These are phyloP conservation scores for Xylariales sp. DNA, from an alignment of 2,329 filamentous ascomycete species.

Conservation along the genomic window DNA sequence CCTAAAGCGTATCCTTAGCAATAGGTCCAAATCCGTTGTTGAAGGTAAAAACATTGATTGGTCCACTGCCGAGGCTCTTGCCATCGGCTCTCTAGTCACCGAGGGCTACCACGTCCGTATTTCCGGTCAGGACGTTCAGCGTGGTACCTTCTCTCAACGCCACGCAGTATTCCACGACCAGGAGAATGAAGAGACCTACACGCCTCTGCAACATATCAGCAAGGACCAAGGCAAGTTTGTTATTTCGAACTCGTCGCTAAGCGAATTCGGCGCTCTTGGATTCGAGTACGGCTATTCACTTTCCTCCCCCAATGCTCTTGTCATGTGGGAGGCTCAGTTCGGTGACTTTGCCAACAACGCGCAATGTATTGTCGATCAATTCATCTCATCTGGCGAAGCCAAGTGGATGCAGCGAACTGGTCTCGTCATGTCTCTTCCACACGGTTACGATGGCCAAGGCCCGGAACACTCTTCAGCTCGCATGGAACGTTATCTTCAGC, in stretches of 20 bases:
- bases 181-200: slow-evolving; percentile 92
- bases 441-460: slow-evolving; percentile 98
- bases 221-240: slow-evolving; percentile 95
- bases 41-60: slow-evolving; percentile 98
- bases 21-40: slow-evolving; percentile 88
- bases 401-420: slow-evolving; percentile 99
- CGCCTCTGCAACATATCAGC: slow-evolving; percentile 87
- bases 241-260: slow-evolving; percentile 93
- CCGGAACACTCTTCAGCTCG: slow-evolving; percentile 98
- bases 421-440: slow-evolving; percentile 93
- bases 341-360: slow-evolving; percentile 99
- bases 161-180: slow-evolving; percentile 98
- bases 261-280: slow-evolving; percentile 79
- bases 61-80: slow-evolving; percentile 95
- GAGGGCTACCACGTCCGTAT: slow-evolving; percentile 98
- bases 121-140: slow-evolving; percentile 98
- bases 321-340: slow-evolving; percentile 99
- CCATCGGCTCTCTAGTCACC: slow-evolving; percentile 88
- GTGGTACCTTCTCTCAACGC: slow-evolving; percentile 98
- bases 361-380: slow-evolving; percentile 98
- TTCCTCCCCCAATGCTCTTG: slow-evolving; percentile 93
- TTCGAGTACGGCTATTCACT: slow-evolving; percentile 99
- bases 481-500: slow-evolving; percentile 96
- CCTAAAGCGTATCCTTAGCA: slow-evolving; percentile 92
- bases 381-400: slow-evolving; percentile 95